Conservation (phyloP, 768 basidiomycete species). For the Lentinula sp. region DNA sequence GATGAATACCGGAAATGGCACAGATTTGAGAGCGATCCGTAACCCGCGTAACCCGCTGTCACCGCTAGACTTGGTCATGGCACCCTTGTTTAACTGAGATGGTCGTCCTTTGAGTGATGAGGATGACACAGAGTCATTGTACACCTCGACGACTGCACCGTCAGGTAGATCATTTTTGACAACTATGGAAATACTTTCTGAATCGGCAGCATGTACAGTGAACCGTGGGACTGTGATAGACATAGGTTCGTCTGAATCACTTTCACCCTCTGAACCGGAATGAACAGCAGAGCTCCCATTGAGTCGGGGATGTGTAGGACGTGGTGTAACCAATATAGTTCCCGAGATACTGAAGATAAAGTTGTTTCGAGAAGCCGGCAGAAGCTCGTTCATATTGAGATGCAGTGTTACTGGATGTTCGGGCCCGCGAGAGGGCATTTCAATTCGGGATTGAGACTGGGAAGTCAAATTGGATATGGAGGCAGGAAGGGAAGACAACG, state of each 20-base stretch:
- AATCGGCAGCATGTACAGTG: slow-evolving; percentile 60
- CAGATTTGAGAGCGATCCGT: slow-evolving; percentile 53
- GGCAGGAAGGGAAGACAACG: slow-evolving; percentile 41
- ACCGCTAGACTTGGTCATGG: slow-evolving; percentile 30
- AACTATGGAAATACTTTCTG: slow-evolving; percentile 50
- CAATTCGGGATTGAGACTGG: slow-evolving; percentile 17
- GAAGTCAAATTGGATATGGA: slow-evolving; percentile 30
- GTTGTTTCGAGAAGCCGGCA: slow-evolving; percentile 54
- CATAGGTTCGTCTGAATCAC: slow-evolving; percentile 26
- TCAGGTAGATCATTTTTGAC: slow-evolving; percentile 54
- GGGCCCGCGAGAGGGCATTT: slow-evolving; percentile 32
- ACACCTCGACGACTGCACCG: slow-evolving; percentile 52
- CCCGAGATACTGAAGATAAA: slow-evolving; percentile 67
- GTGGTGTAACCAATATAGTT: slow-evolving; percentile 53
- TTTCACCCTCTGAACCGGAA: slow-evolving; percentile 9
- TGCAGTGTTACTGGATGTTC: slow-evolving; percentile 65
- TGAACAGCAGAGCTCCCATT: not conserved
- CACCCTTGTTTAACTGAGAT: slow-evolving; percentile 55
- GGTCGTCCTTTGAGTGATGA: slow-evolving; percentile 15
- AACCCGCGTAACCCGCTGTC: not conserved
- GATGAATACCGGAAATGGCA: slow-evolving; percentile 39
- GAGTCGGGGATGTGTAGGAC: slow-evolving; percentile 21
- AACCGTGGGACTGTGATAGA: slow-evolving; percentile 65
- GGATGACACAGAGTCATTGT: slow-evolving; percentile 36
- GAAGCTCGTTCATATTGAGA: slow-evolving; percentile 74